Base-by-base conservation (phyloP, 2,329 filamentous ascomycete genomes). In the Teratosphaeria pseudoeucalypti region DNA sequence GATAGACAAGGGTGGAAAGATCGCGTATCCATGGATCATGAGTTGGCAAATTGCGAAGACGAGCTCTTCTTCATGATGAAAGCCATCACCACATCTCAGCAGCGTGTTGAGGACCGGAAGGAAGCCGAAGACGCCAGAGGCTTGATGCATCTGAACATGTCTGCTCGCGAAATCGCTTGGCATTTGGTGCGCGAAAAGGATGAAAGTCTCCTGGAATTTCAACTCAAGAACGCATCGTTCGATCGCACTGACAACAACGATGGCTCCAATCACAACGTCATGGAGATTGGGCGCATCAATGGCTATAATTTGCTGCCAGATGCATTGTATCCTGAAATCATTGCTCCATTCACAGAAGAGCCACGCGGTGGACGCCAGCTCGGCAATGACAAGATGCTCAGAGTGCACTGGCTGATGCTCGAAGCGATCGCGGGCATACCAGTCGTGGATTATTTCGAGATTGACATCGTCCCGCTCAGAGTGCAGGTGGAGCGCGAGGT, bases 1-100 rank as follows among this genome's bases (percentile, higher is more conserved):
- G 92, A 97, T 73, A 86, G 86, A 68, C 85, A 89, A 69, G 92
- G 92, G 14, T 97, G 92, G 92, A 85, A 94, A 70, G 92, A 97
- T 71, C 85, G 91, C 37, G 80, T 96, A 61, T 78, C 86, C n/a
- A 81, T 99, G 52, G 94, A 99, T 71, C 87, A 89, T 57, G 94
- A 99, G 71, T 78, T 99, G 56, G 84, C 90, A 10, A 85, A 85
- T 23, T 96, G 90, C 69, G 94, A 97, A 72, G 94, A 99, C 68
- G 95, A 99, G 73, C 77, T 99, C 9, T 99, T 99, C 80, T 99
- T 99, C 77, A 89, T 99, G 79, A 97, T 99, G 94, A 97, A 99
- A 70, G 95, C 94, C 47, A 99, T 99, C 71, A 99, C 94, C 1
- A 95, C 91, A 2, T 95, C 92, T 5, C 94, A 99, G 74, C 82